Conservation (phyloP, 257 asterid species). For the Penstemon barbatus region DNA sequence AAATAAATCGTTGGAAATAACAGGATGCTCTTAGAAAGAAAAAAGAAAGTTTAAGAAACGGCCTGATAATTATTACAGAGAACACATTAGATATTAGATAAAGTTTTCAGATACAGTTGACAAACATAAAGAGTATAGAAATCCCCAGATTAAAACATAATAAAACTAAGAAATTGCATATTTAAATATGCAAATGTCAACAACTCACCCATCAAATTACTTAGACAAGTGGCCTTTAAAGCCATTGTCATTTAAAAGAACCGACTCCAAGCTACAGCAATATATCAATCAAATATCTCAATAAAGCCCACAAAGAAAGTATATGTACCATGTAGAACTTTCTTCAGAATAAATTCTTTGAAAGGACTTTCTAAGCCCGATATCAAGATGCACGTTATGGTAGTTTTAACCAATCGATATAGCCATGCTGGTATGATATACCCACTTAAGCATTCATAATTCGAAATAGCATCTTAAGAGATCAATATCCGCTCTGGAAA, state of each 20-base stretch:
- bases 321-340: not conserved
- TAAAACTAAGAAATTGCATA: too few relatives aligned
- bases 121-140: too few relatives aligned
- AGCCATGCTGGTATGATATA: not conserved
- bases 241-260: not conserved
- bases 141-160: too few relatives aligned
- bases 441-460: not conserved
- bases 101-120: too few relatives aligned
- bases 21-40: too few relatives aligned
- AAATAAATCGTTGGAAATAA: too few relatives aligned
- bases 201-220: not conserved
- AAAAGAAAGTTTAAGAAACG: too few relatives aligned
- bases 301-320: not conserved
- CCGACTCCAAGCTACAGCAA: not conserved
- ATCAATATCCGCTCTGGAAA: not conserved
- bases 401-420: too few relatives aligned
- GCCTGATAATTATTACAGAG: too few relatives aligned
- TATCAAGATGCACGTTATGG: not conserved
- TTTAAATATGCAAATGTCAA: not conserved
- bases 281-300: too few relatives aligned
- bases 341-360: not conserved
- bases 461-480: not conserved
- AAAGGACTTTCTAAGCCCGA: not conserved
- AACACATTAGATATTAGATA: too few relatives aligned
- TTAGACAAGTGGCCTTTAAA: too few relatives aligned